Evolutionary conservation across 2,329 filamentous ascomycete species (phyloP).

Genomic region (Trichophyton benhamiae): DNA sequence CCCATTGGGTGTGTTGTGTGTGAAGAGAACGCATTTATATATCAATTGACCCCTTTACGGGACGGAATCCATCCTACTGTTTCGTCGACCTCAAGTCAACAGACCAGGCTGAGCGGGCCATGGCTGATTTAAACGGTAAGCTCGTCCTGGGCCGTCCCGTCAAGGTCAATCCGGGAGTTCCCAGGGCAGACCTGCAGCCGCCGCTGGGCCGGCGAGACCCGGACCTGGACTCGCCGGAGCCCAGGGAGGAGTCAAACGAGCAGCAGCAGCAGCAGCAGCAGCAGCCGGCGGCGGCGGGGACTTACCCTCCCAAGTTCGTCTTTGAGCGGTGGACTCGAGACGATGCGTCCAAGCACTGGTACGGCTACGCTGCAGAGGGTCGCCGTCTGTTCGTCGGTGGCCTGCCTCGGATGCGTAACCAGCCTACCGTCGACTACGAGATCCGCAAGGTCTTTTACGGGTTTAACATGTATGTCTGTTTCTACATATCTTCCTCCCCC

Average conservation of each 20-base stretch:
- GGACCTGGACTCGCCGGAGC: background rate
- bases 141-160: slow-evolving; percentile 47
- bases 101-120: slow-evolving; percentile 46
- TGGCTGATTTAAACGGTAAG: slow-evolving; percentile 44
- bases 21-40: slow-evolving; percentile 50
- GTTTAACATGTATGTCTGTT: slow-evolving; percentile 29
- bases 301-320: slow-evolving; percentile 12
- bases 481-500: background rate
- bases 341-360: slow-evolving; percentile 27
- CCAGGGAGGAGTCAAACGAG: background rate
- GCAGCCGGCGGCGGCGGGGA: no score
- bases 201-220: slow-evolving; percentile 9
- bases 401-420: slow-evolving; percentile 33
- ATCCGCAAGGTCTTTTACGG: slow-evolving; percentile 35
- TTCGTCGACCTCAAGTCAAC: slow-evolving; percentile 54
- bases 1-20: background rate
- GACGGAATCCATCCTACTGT: slow-evolving; percentile 60
- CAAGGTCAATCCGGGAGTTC: slow-evolving; percentile 53
- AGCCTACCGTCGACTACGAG: slow-evolving; percentile 31
- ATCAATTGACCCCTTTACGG: slow-evolving; percentile 55
- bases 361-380: slow-evolving; percentile 26
- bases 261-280: no score
- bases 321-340: slow-evolving; percentile 35
- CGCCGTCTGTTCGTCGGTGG: slow-evolving; percentile 38
- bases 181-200: slow-evolving; percentile 34